Conservation (phyloP, 2,329 filamentous ascomycete genomes). For the Beauveria australis region DNA sequence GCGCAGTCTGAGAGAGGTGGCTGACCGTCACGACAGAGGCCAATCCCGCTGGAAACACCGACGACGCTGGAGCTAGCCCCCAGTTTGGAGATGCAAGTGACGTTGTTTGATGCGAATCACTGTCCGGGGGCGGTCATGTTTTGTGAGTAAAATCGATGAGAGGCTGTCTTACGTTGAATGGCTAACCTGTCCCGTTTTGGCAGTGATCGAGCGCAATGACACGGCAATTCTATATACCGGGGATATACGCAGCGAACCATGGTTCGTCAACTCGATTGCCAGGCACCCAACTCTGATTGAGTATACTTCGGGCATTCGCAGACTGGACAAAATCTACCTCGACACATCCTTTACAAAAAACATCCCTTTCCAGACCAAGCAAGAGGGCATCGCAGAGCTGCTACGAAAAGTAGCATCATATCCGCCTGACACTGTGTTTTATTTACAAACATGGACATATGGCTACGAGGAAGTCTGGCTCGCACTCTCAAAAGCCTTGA, state of each 20-base stretch:
- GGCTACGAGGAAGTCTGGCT: conserved; percentile 88
- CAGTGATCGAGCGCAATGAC: conserved; percentile 64
- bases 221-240: conserved; percentile 81
- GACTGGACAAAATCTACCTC: conserved; percentile 74
- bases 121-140: conserved; percentile 91
- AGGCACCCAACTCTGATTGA: conserved; percentile 67
- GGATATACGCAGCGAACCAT: conserved; percentile 76
- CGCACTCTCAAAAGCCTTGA: conserved; percentile 62
- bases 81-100: conserved; percentile 64
- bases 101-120: conserved; percentile 85
- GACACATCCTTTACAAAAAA: conserved; percentile 67
- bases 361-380: conserved; percentile 50
- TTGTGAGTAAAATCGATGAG: conserved; percentile 30
- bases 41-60: conserved; percentile 74
- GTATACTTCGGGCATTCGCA: conserved; percentile 58
- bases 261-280: conserved; percentile 70
- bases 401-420: conserved; percentile 60
- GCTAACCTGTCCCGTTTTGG: neutral
- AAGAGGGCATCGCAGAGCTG: conserved; percentile 68
- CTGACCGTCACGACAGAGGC: conserved; percentile 42
- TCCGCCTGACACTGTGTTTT: conserved; percentile 67
- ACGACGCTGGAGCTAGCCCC: conserved; percentile 67
- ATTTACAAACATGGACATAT: conserved; percentile 85
- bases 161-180: no score
- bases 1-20: neutral